phyloP scores from a whole-genome alignment of 1,284 basidiomycete species.

The Pholiota adiposa region DNA sequence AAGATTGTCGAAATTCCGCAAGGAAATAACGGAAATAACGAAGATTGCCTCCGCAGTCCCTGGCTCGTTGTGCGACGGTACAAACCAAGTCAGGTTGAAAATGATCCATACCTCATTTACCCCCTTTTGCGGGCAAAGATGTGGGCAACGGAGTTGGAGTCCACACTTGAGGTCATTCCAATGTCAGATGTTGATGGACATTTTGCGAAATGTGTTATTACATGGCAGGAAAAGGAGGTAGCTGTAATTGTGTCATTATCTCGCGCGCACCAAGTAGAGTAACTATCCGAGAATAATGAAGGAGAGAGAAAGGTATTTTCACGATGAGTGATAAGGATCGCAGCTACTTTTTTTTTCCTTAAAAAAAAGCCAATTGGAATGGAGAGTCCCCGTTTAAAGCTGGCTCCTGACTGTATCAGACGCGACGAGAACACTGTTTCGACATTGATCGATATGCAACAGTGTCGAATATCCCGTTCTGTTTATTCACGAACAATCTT shows the following conservation, averaged over 20 bases:
- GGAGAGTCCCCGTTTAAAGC: too few relatives aligned
- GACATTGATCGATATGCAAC: too few relatives aligned
- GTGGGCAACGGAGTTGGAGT: not conserved
- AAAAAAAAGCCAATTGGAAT: too few relatives aligned
- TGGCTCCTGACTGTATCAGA: too few relatives aligned
- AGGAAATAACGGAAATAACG: not conserved
- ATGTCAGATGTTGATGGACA: not conserved
- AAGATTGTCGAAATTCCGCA: not conserved
- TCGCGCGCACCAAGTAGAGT: not conserved
- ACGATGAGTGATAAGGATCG: too few relatives aligned
- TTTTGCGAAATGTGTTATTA: conserved; percentile 7
- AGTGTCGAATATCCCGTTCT: too few relatives aligned
- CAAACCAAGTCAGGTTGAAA: not conserved
- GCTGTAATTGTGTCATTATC: not conserved
- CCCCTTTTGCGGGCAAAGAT: conserved; percentile 6
- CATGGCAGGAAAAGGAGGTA: not conserved
- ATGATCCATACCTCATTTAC: conserved; percentile 3
- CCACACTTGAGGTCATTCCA: not conserved
- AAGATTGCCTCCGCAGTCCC: not conserved
- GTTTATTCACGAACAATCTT: too few relatives aligned
- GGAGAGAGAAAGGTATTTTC: too few relatives aligned
- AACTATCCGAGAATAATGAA: too few relatives aligned
- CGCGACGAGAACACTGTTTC: too few relatives aligned
- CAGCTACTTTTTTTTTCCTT: too few relatives aligned
- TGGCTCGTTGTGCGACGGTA: not conserved